Percentiles rank a stretch among this genome's conserved stretches.
These are phyloP conservation scores for Sarcodon sp. DNA, from an alignment of 768 basidiomycete species.

Conservation along the genomic window DNA sequence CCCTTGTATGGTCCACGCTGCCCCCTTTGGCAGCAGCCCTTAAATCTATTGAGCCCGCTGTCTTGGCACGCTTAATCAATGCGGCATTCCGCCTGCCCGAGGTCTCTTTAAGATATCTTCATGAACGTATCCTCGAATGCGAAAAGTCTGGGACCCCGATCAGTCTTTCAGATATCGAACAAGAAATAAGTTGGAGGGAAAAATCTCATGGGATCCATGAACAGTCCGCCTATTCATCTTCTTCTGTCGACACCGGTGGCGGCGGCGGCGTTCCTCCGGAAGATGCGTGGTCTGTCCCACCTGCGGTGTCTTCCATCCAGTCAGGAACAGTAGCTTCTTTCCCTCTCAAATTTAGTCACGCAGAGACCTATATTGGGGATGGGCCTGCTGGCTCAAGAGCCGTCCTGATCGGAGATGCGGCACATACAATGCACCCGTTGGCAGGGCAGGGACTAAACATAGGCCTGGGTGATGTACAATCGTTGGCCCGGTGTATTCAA, in stretches of 20 bases:
- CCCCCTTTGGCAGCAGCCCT: constrained; percentile 66
- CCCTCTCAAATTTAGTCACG: constrained; percentile 79
- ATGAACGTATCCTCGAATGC: constrained; percentile 45
- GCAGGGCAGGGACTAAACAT: constrained; percentile 95
- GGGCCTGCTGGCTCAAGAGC: constrained; percentile 46
- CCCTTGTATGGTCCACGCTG: constrained; percentile 90
- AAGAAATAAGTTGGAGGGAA: constrained; percentile 68
- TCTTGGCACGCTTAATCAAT: constrained; percentile 71
- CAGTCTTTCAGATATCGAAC: constrained; percentile 32
- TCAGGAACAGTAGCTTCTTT: constrained; percentile 73
- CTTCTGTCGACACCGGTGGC: constrained; percentile 14
- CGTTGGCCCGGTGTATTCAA: constrained; percentile 54
- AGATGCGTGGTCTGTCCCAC: constrained; percentile 57
- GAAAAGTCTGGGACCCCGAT: constrained; percentile 31
- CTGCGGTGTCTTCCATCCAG: constrained; percentile 61
- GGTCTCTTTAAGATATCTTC: constrained; percentile 55
- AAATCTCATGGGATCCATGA: constrained; percentile 50
- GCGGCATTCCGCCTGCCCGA: constrained; percentile 82
- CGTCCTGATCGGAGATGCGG: constrained; percentile 90
- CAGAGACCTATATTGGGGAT: constrained; percentile 76
- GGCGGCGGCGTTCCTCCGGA: constrained; percentile 42
- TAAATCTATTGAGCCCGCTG: constrained; percentile 45
- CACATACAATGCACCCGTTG: constrained; percentile 88
- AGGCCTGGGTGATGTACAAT: constrained; percentile 79
- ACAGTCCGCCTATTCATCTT: constrained; percentile 51